Evolutionary conservation across 2,329 filamentous ascomycete genomes (phyloP).

Genomic region (Zymoseptoria pseudotritici): DNA sequence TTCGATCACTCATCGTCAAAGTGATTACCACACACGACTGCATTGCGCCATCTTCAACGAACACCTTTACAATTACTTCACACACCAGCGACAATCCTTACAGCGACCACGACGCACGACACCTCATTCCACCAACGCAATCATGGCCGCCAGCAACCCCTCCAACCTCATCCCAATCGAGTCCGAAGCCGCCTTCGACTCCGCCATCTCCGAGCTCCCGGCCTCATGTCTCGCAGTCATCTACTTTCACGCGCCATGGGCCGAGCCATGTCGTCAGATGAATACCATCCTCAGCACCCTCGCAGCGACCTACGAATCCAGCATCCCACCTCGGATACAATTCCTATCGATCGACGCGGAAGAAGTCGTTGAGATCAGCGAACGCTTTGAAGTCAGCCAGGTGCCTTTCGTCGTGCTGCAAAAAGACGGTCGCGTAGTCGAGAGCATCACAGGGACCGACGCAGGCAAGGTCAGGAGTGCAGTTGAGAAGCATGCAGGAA

Average conservation of each 20-base stretch:
- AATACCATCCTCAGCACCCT: slow-evolving; percentile 75
- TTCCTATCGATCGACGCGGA: slow-evolving; percentile 94
- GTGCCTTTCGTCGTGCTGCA: slow-evolving; percentile 87
- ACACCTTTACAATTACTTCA: background rate
- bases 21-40: background rate
- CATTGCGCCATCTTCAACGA: background rate
- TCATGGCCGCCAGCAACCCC: slow-evolving; percentile 7
- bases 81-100: background rate
- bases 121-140: slow-evolving; percentile 2
- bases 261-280: slow-evolving; percentile 93
- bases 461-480: slow-evolving; percentile 75
- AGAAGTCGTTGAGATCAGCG: slow-evolving; percentile 83
- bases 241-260: slow-evolving; percentile 96
- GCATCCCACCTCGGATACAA: slow-evolving; percentile 57
- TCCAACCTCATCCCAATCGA: slow-evolving; percentile 66
- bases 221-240: slow-evolving; percentile 68
- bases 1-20: background rate
- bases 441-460: slow-evolving; percentile 85
- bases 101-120: slow-evolving; percentile 5
- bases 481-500: slow-evolving; percentile 71
- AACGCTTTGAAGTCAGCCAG: slow-evolving; percentile 87
- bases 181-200: slow-evolving; percentile 64
- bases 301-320: slow-evolving; percentile 72
- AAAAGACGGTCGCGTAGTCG: slow-evolving; percentile 65
- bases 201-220: slow-evolving; percentile 58